Conservation (phyloP, 2,329 filamentous ascomycete genomes). For the Didymella lethalis region DNA sequence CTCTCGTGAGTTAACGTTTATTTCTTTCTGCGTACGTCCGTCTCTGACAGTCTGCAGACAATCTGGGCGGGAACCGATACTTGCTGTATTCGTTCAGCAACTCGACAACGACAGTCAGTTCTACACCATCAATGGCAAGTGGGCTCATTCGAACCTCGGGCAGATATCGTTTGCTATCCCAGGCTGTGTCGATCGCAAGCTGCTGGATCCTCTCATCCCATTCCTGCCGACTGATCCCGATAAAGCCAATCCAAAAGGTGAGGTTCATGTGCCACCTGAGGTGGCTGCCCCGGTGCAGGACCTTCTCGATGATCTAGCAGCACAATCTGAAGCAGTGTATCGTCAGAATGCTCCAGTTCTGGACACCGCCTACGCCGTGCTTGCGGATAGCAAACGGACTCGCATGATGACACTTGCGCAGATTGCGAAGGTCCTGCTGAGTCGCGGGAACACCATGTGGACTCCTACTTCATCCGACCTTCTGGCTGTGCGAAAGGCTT, state of each 20-base stretch:
- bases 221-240: conserved; percentile 58
- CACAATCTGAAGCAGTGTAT: conserved; percentile 58
- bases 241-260: conserved; percentile 35
- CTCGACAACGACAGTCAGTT: conserved; percentile 55
- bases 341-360: conserved; percentile 55
- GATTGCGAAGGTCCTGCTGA: conserved; percentile 56
- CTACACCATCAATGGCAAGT: conserved; percentile 60
- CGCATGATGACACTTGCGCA: conserved; percentile 58
- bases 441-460: conserved; percentile 29
- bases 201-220: conserved; percentile 58
- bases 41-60: conserved; percentile 16
- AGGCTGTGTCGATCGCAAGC: conserved; percentile 55
- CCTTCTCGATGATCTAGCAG: conserved; percentile 55
- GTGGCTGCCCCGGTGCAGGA: conserved; percentile 56
- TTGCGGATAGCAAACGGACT: conserved; percentile 55
- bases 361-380: conserved; percentile 58
- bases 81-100: conserved; percentile 60
- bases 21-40: no score
- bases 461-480: conserved; percentile 58
- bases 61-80: conserved; percentile 50
- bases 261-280: conserved; percentile 55
- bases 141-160: conserved; percentile 51
- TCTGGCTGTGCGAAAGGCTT: conserved; percentile 74
- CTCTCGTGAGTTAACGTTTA: conserved; percentile 37
- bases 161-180: conserved; percentile 60